Conservation (phyloP, 1,284 basidiomycete genomes). For the Exobasidium cylindrosporum region DNA sequence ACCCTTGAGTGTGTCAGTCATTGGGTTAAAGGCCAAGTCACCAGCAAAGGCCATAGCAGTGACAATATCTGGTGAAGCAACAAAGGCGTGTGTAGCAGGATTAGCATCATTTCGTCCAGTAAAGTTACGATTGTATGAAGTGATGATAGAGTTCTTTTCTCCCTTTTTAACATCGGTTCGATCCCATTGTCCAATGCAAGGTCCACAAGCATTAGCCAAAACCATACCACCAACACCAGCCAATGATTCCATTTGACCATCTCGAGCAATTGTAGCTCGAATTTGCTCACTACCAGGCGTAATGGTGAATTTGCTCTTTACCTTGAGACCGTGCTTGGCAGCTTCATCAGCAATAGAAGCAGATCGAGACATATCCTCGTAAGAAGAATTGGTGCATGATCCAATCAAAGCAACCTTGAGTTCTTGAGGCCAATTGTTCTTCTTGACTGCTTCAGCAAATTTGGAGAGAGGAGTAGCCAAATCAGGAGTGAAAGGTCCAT, state of each 20-base stretch:
- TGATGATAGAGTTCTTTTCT: constrained; percentile 85
- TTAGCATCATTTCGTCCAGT: constrained; percentile 99
- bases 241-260: constrained; percentile 85
- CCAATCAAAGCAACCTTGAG: constrained; percentile 97
- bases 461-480: constrained; percentile 70
- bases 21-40: constrained; percentile 90
- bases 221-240: constrained; percentile 86
- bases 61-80: constrained; percentile 95
- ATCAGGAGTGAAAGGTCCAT: constrained; percentile 78
- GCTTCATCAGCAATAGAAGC: constrained; percentile 91
- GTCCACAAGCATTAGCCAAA: constrained; percentile 96
- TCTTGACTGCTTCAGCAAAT: constrained; percentile 85
- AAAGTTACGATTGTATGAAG: constrained; percentile 99
- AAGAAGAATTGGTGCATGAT: constrained; percentile 99
- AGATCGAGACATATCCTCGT: constrained; percentile 98
- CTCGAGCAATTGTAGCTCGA: constrained; percentile 92
- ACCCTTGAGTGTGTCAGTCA: constrained; percentile 84
- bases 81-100: constrained; percentile 97
- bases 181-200: constrained; percentile 99
- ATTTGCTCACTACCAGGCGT: constrained; percentile 98
- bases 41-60: constrained; percentile 97
- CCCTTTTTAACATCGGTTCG: constrained; percentile 94
- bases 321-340: constrained; percentile 75
- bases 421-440: constrained; percentile 94
- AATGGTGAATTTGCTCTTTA: constrained; percentile 93